These are phyloP conservation scores for Dorcoceras hygrometricum DNA, from an alignment of 257 asterid species.

Conservation along the genomic window DNA sequence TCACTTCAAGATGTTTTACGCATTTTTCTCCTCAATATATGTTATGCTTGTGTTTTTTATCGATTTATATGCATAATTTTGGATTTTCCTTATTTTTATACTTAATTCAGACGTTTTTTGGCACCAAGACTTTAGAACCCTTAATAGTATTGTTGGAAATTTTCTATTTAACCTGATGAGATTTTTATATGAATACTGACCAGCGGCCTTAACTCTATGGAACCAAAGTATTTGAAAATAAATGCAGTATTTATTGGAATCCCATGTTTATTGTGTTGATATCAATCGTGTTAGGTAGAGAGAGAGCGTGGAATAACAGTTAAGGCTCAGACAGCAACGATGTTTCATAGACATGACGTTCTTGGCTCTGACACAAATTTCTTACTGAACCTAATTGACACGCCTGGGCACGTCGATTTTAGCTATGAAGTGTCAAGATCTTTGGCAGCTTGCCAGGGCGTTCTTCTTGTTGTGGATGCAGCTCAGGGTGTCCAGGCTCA, in stretches of 20 bases:
- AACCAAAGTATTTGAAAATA: too few species aligned
- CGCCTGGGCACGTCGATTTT: slow-evolving; percentile 98
- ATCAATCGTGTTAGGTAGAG: slow-evolving; percentile 67
- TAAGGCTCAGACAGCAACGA: slow-evolving; percentile 99
- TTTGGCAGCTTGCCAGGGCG: slow-evolving; percentile 98
- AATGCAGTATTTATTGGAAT: not conserved
- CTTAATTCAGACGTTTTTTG: too few species aligned
- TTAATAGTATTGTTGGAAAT: too few species aligned
- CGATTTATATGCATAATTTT: too few species aligned
- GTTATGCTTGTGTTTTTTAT: too few species aligned
- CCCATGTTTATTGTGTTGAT: slow-evolving; percentile 20
- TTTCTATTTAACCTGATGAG: too few species aligned
- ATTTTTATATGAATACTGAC: too few species aligned
- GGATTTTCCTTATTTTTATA: too few species aligned
- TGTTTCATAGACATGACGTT: slow-evolving; percentile 74
- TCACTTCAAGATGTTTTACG: too few species aligned
- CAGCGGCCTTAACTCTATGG: too few species aligned
- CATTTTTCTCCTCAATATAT: too few species aligned
- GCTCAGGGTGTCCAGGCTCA: slow-evolving; percentile 99
- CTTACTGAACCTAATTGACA: slow-evolving; percentile 81
- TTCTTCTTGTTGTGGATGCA: slow-evolving; percentile 93
- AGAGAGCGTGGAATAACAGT: slow-evolving; percentile 97
- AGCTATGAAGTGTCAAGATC: slow-evolving; percentile 97
- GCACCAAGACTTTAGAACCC: too few species aligned
- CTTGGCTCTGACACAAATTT: slow-evolving; percentile 53